Evolutionary conservation across 768 basidiomycete species (phyloP), one percentile per base, ranked within the genome.

Genomic region (Boletus barrowsii): DNA sequence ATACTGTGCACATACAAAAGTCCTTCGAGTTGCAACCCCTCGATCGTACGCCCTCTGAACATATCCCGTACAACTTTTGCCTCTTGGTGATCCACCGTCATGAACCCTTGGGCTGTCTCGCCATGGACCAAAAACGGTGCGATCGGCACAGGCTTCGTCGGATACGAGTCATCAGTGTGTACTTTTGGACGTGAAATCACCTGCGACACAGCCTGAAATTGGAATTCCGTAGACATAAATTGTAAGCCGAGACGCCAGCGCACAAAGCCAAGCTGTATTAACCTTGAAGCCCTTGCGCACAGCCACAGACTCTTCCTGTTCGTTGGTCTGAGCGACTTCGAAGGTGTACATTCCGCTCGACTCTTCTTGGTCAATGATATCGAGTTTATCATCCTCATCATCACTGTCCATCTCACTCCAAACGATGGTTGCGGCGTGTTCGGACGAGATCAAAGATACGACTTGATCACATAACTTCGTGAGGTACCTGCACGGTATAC

Each of bases 401-500:
- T 74, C 63, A 0, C 62, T 65, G 8, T 61, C 53, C 2, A 76
- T 71, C 1, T 76, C 70, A 13, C 60, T 68, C 77, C 77, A 83
- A 3, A 82, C 62, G 42, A 85, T 69, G 4, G 73, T 64, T 37
- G 67, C 57, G 0, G 78, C 71, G 42, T 84, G 78, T 14, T 77
- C 74, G 0, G 76, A 61, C 5, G 83, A 82, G 20, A 85, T 64
- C 33, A 84, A 62, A 29, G 77, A 78, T 1, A 78, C 62, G 2
- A 80, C 62, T 63, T 86, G 84, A 56, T 86, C 83, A n/a, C 77
- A 69, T 36, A 85, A 72, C 66, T 83, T 82, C 1, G 75, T 82
- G 11, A 10, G 32, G 11, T 33, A 33, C 32, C 32, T 33, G 32
- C 13, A 6, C 32, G 32, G 7, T 32, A 33, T 18, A 4, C 4